A percentile compares a stretch with the other conserved stretches of the same genome.
Evolutionary conservation across 352 stramenopile genomes (phyloP).

Genomic region (Thalassiosira mediterranea): DNA sequence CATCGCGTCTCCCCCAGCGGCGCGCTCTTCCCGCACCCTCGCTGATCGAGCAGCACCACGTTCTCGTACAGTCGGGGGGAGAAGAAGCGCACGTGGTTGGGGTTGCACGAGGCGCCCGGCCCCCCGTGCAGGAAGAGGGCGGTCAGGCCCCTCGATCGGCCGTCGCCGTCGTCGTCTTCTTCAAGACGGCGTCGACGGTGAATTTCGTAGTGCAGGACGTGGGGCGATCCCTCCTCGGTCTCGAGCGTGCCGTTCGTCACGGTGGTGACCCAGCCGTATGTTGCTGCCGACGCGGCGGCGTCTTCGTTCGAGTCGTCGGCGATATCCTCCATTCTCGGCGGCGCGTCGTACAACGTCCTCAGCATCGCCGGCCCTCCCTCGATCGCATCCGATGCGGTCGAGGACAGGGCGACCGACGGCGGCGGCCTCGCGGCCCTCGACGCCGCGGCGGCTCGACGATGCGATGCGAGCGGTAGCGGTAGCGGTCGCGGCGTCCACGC

Average conservation of each 20-base stretch:
- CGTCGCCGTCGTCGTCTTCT: not conserved
- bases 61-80: slow-evolving; percentile 88
- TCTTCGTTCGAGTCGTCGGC: not conserved
- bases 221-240: slow-evolving; percentile 42
- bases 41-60: slow-evolving; percentile 93
- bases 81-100: slow-evolving; percentile 91
- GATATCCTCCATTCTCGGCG: not conserved
- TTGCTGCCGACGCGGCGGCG: not conserved
- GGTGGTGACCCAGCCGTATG: slow-evolving; percentile 19
- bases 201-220: slow-evolving; percentile 52
- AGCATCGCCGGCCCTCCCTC: not conserved
- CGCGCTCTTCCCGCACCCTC: slow-evolving; percentile 86
- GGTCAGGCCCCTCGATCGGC: slow-evolving; percentile 12
- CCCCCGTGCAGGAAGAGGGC: slow-evolving; percentile 94
- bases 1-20: slow-evolving; percentile 47
- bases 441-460: too few species aligned
- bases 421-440: too few species aligned
- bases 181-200: slow-evolving; percentile 35
- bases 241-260: slow-evolving; percentile 29
- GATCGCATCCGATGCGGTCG: too few species aligned
- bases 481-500: too few species aligned
- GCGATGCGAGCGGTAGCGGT: too few species aligned
- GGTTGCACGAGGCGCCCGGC: slow-evolving; percentile 89
- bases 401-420: too few species aligned
- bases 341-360: not conserved